These are phyloP conservation scores for Physcomitrium patens DNA, from an alignment of 225 moss, liverwort and hornwort genomes.

Conservation along the genomic window DNA sequence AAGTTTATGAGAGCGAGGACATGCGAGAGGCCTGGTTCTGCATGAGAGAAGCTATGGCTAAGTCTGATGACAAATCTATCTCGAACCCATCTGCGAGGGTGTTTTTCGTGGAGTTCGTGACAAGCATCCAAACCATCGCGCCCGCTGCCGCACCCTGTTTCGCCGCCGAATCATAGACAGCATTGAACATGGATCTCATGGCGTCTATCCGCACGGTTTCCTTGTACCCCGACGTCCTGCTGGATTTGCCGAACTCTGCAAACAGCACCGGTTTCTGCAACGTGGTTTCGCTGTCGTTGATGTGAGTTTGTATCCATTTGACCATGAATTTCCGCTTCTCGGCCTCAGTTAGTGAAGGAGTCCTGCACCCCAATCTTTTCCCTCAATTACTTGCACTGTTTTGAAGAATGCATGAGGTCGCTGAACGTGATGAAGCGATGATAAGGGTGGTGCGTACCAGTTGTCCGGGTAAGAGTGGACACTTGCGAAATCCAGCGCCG, in stretches of 20 bases:
- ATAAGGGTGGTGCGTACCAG: constrained; percentile 40
- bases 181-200: constrained; percentile 53
- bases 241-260: constrained; percentile 64
- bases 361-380: constrained; percentile 40
- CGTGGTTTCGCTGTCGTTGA: constrained; percentile 37
- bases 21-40: constrained; percentile 43
- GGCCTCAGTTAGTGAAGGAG: constrained; percentile 37
- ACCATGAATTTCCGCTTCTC: constrained; percentile 50
- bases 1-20: constrained; percentile 24
- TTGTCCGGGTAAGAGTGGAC: constrained; percentile 73
- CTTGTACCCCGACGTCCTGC: constrained; percentile 39
- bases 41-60: constrained; percentile 38
- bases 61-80: constrained; percentile 34
- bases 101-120: constrained; percentile 33
- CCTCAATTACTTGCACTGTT: background rate
- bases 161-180: constrained; percentile 49
- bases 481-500: constrained; percentile 54
- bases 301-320: constrained; percentile 59
- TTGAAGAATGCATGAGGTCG: background rate
- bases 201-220: constrained; percentile 35
- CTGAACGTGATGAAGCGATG: background rate
- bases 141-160: constrained; percentile 53
- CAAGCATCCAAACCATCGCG: constrained; percentile 67
- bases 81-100: constrained; percentile 45
- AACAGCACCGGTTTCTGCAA: constrained; percentile 65